Conservation (phyloP, 2,329 filamentous ascomycete genomes). For the Penicillium janthinellum region DNA sequence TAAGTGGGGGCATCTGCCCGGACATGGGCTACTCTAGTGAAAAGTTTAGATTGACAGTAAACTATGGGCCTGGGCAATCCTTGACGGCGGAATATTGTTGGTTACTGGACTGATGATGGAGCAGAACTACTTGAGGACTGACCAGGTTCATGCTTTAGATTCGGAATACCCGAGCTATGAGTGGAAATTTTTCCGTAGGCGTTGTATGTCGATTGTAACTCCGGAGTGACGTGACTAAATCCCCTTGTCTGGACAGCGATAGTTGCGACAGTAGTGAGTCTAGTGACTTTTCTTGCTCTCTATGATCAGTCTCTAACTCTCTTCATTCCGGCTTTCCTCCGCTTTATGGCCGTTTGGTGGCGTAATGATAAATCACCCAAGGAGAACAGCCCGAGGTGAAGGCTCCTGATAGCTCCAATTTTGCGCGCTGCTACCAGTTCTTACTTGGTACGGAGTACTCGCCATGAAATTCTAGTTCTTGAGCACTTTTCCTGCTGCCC, state of each 20-base stretch:
- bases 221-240: background rate
- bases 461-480: background rate
- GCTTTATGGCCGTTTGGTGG: background rate
- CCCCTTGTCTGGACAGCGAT: background rate
- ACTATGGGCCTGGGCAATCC: no score
- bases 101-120: background rate
- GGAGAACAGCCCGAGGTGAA: background rate
- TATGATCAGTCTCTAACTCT: background rate
- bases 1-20: background rate
- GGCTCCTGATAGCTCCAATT: background rate
- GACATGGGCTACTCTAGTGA: background rate
- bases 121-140: background rate
- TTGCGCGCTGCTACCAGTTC: background rate
- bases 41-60: no score
- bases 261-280: no score
- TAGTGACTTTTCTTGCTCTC: no score
- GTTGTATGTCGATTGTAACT: background rate
- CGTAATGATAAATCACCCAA: slow-evolving; percentile 1
- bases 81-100: background rate
- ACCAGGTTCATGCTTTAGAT: background rate
- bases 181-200: background rate
- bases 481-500: background rate
- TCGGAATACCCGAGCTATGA: background rate
- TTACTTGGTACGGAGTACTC: background rate
- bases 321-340: background rate